phyloP scores from a whole-genome alignment of 345 rosid species.

The Hibiscus mutabilis region DNA sequence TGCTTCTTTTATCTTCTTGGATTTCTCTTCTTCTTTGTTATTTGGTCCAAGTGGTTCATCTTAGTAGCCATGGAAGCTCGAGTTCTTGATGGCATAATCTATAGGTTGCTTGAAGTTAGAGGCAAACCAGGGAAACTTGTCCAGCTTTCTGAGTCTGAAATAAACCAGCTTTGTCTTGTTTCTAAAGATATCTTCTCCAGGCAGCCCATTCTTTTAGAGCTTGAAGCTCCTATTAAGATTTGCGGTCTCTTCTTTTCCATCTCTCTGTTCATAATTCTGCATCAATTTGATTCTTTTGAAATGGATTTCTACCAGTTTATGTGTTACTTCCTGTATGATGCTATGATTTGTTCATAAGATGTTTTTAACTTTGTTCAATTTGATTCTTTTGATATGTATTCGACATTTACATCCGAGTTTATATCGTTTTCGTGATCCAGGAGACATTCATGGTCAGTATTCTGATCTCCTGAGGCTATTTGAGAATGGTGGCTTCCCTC shows the following conservation, averaged over 20 bases:
- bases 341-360: not conserved
- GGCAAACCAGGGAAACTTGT: constrained; percentile 47
- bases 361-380: not conserved
- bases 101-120: constrained; percentile 45
- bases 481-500: constrained; percentile 78
- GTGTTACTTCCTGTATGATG: not conserved
- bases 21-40: not conserved
- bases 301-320: not conserved
- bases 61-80: constrained; percentile 28
- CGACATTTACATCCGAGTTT: not conserved
- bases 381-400: no score
- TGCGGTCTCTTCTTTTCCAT: constrained; percentile 32
- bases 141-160: constrained; percentile 50
- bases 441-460: constrained; percentile 90
- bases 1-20: not conserved
- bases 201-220: constrained; percentile 53
- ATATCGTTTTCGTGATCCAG: constrained; percentile 23
- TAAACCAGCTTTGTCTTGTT: constrained; percentile 43
- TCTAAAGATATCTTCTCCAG: constrained; percentile 41
- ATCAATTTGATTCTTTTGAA: not conserved
- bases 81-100: constrained; percentile 46
- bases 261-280: not conserved
- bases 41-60: not conserved
- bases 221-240: constrained; percentile 62
- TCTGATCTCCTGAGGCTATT: constrained; percentile 76